phyloP scores from a whole-genome alignment of 2,329 filamentous ascomycete species.

The Trichothecium sympodiale region DNA sequence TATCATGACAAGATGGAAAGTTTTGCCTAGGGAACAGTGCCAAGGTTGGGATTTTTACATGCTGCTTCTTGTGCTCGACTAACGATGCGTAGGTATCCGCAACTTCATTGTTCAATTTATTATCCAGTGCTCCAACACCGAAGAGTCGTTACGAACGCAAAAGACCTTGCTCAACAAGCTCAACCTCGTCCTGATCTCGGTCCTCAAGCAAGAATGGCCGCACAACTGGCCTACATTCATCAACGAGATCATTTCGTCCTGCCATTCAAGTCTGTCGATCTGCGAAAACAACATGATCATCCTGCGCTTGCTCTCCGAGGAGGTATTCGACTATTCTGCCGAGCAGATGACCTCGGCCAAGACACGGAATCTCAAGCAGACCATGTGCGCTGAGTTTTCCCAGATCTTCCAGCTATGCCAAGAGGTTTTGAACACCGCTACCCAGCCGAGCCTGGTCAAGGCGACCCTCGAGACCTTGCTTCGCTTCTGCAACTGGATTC shows the following conservation, averaged over 20 bases:
- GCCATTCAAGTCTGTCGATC: slow-evolving; percentile 88
- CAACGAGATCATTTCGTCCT: slow-evolving; percentile 97
- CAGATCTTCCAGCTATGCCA: slow-evolving; percentile 97
- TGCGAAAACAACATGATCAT: slow-evolving; percentile 99
- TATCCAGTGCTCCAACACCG: slow-evolving; percentile 81
- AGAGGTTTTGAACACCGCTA: slow-evolving; percentile 84
- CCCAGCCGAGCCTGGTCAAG: slow-evolving; percentile 80
- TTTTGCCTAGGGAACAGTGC: slow-evolving; percentile 90
- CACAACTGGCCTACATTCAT: slow-evolving; percentile 99
- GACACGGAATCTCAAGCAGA: slow-evolving; percentile 91
- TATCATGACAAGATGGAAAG: slow-evolving; percentile 98
- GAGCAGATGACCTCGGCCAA: slow-evolving; percentile 99
- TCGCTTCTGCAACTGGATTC: slow-evolving; percentile 98
- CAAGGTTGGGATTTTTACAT: slow-evolving; percentile 45
- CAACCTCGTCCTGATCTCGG: slow-evolving; percentile 92
- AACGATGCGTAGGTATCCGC: slow-evolving; percentile 60
- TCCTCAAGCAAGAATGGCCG: slow-evolving; percentile 98
- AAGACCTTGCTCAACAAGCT: slow-evolving; percentile 94
- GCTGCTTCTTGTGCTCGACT: not conserved
- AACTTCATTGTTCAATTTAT: slow-evolving; percentile 99
- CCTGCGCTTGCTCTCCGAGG: slow-evolving; percentile 85
- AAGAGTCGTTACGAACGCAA: slow-evolving; percentile 76
- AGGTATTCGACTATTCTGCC: slow-evolving; percentile 97
- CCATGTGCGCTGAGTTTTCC: slow-evolving; percentile 98
- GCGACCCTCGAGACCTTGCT: slow-evolving; percentile 94